A percentile compares a stretch with the other conserved stretches of the same genome.
Conservation (phyloP, 768 basidiomycete species). For the Leucocoprinus birnbaumii region DNA sequence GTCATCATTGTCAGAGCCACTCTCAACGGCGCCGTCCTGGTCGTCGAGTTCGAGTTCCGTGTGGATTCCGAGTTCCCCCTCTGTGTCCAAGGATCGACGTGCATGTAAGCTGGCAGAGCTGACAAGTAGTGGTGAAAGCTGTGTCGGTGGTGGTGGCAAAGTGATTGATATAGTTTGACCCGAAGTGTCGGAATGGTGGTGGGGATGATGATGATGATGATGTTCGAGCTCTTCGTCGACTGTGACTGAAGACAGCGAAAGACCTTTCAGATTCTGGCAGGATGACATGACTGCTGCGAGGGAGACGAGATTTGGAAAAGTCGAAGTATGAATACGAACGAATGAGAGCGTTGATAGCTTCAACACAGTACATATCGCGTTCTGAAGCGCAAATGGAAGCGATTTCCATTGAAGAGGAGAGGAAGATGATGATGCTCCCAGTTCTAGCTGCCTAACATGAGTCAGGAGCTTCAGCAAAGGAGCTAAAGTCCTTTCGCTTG, state of each 20-base stretch:
- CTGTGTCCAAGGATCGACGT: background rate
- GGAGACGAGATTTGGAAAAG: constrained; percentile 32
- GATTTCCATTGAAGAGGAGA: constrained; percentile 29
- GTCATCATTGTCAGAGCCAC: constrained; percentile 6
- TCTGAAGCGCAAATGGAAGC: constrained; percentile 30
- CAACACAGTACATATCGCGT: constrained; percentile 33
- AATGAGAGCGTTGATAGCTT: constrained; percentile 31
- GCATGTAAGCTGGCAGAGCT: background rate
- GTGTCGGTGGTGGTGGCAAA: background rate
- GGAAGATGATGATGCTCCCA: constrained; percentile 28
- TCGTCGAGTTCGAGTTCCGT: background rate
- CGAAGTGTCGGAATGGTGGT: constrained; percentile 1
- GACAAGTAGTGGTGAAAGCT: background rate
- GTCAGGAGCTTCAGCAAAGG: constrained; percentile 33
- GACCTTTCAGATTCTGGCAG: constrained; percentile 30
- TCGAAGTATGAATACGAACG: constrained; percentile 37
- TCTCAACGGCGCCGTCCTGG: background rate
- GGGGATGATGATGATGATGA: background rate
- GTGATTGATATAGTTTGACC: background rate
- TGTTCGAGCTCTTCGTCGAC: constrained; percentile 26
- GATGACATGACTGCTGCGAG: constrained; percentile 30
- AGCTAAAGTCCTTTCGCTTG: constrained; percentile 33
- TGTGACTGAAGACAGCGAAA: constrained; percentile 33
- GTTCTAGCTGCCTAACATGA: constrained; percentile 34
- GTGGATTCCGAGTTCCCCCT: constrained; percentile 5